These are phyloP conservation scores for Cryptococcus jaspeensis DNA, from an alignment of 1,284 basidiomycete species.

Conservation along the genomic window DNA sequence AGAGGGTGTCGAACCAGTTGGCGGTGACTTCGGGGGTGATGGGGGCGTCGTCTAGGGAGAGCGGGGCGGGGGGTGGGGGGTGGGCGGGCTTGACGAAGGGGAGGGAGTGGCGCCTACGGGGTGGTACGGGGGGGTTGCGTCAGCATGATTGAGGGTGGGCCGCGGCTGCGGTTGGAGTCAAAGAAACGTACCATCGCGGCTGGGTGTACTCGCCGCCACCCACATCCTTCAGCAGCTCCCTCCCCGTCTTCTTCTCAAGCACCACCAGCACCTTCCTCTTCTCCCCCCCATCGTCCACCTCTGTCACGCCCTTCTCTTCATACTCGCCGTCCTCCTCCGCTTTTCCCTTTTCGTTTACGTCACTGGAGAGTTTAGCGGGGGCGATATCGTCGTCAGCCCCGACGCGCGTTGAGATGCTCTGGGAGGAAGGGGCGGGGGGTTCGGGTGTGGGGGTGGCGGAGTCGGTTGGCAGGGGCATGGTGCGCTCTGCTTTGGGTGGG, in stretches of 20 bases:
- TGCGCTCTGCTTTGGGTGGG: too few species aligned
- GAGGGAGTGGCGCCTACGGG: slow-evolving; percentile 49
- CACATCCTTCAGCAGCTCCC: slow-evolving; percentile 39
- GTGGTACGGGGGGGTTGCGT: neutral
- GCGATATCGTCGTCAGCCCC: slow-evolving; percentile 6
- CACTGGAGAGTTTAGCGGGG: neutral
- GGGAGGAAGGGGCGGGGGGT: too few species aligned
- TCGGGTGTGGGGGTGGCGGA: too few species aligned
- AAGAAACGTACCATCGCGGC: slow-evolving; percentile 42
- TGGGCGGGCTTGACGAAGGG: slow-evolving; percentile 49
- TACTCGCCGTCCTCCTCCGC: neutral
- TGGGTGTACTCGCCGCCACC: slow-evolving; percentile 40
- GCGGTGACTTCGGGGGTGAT: slow-evolving; percentile 59
- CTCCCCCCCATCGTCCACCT: slow-evolving; percentile 27
- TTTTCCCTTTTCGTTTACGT: neutral
- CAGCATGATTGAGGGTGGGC: too few species aligned
- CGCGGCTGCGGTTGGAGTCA: neutral
- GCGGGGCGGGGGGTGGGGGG: slow-evolving; percentile 55
- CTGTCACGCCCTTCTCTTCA: slow-evolving; percentile 12
- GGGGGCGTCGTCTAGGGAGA: slow-evolving; percentile 59
- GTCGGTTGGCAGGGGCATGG: too few species aligned
- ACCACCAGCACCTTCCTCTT: slow-evolving; percentile 44
- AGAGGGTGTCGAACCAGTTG: slow-evolving; percentile 57
- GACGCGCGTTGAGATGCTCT: slow-evolving; percentile 12
- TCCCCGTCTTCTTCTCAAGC: slow-evolving; percentile 40